Evolutionary conservation across 345 rosid genomes (phyloP).

Genomic region (Kandelia obovata): DNA sequence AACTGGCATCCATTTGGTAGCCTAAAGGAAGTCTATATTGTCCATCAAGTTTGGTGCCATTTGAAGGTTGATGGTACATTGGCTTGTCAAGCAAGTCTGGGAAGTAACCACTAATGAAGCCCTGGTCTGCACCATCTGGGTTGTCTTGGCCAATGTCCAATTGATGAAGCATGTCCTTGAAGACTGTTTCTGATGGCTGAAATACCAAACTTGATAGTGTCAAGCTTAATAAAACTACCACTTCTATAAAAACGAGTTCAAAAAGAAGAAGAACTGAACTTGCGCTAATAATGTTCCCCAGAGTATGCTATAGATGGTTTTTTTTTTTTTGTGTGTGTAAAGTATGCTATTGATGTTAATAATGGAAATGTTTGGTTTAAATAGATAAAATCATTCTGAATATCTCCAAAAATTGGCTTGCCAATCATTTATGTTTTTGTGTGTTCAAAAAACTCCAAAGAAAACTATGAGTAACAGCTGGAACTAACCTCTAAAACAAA

Average conservation of each 20-base stretch:
- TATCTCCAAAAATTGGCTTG: no score
- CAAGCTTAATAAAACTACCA: neutral
- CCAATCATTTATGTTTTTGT: no score
- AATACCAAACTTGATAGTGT: neutral
- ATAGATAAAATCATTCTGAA: no score
- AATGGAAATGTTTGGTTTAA: no score
- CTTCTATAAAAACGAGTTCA: neutral
- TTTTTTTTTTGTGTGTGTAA: no score
- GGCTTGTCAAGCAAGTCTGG: constrained; percentile 77
- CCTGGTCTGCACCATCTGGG: constrained; percentile 98
- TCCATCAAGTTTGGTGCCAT: constrained; percentile 55
- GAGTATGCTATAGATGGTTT: neutral
- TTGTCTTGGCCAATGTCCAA: constrained; percentile 53
- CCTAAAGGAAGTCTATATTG: constrained; percentile 87
- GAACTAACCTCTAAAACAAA: constrained; percentile 69
- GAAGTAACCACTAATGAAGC: constrained; percentile 84
- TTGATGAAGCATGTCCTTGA: constrained; percentile 75
- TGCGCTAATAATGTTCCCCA: neutral
- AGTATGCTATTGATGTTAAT: no score
- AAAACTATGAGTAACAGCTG: neutral
- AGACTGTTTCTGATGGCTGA: constrained; percentile 73
- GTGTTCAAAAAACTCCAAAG: no score
- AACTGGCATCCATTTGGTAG: constrained; percentile 97
- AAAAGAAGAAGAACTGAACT: neutral
- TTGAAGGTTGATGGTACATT: constrained; percentile 60